A percentile compares a stretch with the other conserved stretches of the same genome.
These are phyloP conservation scores for Aspergillus latus DNA, from an alignment of 2,329 filamentous ascomycete species.

Conservation along the genomic window DNA sequence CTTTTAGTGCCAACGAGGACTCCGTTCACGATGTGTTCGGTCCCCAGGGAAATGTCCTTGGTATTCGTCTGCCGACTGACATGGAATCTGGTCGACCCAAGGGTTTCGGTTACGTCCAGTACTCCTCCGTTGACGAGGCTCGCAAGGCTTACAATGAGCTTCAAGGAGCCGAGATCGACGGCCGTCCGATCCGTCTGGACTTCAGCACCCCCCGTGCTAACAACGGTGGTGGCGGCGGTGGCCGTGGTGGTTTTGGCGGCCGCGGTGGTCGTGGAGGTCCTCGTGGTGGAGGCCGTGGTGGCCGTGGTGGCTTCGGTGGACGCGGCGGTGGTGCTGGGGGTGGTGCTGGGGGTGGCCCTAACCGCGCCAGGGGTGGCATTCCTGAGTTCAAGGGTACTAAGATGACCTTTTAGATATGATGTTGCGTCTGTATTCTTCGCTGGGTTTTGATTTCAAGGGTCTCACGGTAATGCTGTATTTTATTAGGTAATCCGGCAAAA, in stretches of 20 bases:
- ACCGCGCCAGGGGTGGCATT: constrained; percentile 55
- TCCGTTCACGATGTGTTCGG: constrained; percentile 71
- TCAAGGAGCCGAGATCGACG: constrained; percentile 69
- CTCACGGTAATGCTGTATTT: neutral
- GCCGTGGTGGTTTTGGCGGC: constrained; percentile 55
- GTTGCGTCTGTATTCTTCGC: constrained; percentile 1
- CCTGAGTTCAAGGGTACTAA: constrained; percentile 76
- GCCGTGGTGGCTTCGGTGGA: constrained; percentile 53
- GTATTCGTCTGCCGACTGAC: constrained; percentile 85
- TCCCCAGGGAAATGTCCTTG: constrained; percentile 68
- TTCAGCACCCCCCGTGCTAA: constrained; percentile 68
- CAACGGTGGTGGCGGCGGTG: constrained; percentile 52
- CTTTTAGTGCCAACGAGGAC: constrained; percentile 79
- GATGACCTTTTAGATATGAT: constrained; percentile 61
- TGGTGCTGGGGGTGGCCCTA: constrained; percentile 46
- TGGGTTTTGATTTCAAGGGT: neutral
- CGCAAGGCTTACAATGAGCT: constrained; percentile 69
- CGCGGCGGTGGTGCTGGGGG: constrained; percentile 50
- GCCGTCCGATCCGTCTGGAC: constrained; percentile 79
- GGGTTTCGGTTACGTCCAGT: constrained; percentile 91
- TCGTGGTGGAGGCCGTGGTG: constrained; percentile 44
- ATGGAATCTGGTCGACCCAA: constrained; percentile 79
- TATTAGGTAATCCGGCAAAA: constrained; percentile 5
- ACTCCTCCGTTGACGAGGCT: constrained; percentile 78
- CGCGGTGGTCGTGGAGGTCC: constrained; percentile 54